Evolutionary conservation across 139 green algal species (phyloP), one percentile per base, ranked within the genome.

Genomic region (Pycnococcus provasolii): DNA sequence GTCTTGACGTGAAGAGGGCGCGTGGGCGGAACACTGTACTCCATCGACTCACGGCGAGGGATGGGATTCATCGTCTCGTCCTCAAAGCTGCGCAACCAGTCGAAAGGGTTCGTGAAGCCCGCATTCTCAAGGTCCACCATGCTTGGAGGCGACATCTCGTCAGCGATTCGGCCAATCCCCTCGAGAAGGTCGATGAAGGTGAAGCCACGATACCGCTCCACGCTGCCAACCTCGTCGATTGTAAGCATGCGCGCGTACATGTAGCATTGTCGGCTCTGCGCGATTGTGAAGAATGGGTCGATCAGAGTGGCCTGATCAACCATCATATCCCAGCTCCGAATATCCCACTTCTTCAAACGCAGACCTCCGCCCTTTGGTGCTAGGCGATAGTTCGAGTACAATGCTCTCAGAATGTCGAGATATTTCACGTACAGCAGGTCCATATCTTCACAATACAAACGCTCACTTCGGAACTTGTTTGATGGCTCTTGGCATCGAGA

Each of bases 391-490:
- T 13, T 11, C 11, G 11, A 37, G 50, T 55, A 55, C 11, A 55
- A 13, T 13, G 13, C 50, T 55, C 13, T 55, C 50, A 55, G 13
- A 55, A 55, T 55, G 50, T 55, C 13, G 11, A 55, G 11, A 13
- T 55, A 37, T 55, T 11, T 37, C 13, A 37, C 13, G 50, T 55
- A 55, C 13, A 55, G 50, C 13, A 55, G 11, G 50, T 55, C 50
- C 50, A 55, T 55, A 11, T 55, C 50, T 13, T 55, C 50, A 55
- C 50, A 13, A 13, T 55, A 55, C 50, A 55, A 55, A 37, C 50
- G 11, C 11, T 55, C 50, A 37, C 13, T 55, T 11, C 50, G 50
- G 50, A 55, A 55, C 11, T 55, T 13, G 13, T 55, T 13, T 55
- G 50, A 37, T 55, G 50, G 13, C 50, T 55, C 13, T 11, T 13